These are phyloP conservation scores for Corchorus capsularis DNA, from an alignment of 345 rosid genomes.

Conservation along the genomic window DNA sequence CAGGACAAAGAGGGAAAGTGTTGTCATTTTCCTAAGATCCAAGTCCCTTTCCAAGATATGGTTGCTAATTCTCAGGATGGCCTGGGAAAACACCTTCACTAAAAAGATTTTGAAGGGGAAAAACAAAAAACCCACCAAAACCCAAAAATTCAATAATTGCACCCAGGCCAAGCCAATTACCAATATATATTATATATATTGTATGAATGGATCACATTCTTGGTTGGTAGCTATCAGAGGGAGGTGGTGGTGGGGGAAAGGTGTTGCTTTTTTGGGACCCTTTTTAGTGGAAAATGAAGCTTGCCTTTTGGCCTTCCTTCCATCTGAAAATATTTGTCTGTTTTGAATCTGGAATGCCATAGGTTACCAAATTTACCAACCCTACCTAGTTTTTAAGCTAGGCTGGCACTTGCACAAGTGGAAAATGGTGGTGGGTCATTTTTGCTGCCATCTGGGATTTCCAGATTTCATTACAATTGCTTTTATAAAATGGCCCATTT, in stretches of 20 bases:
- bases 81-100: constrained; percentile 15
- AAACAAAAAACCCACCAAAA: constrained; percentile 5
- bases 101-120: constrained; percentile 26
- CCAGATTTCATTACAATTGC: background rate
- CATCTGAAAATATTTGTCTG: constrained; percentile 32
- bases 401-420: constrained; percentile 32
- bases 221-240: constrained; percentile 31
- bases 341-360: constrained; percentile 20
- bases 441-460: constrained; percentile 22
- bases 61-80: constrained; percentile 38
- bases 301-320: constrained; percentile 35
- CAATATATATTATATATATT: background rate
- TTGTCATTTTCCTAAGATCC: constrained; percentile 38
- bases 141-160: constrained; percentile 40
- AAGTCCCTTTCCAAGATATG: constrained; percentile 45
- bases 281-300: constrained; percentile 38
- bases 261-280: constrained; percentile 8
- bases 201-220: constrained; percentile 39
- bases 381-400: constrained; percentile 29
- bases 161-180: constrained; percentile 1
- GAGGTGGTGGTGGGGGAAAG: constrained; percentile 16
- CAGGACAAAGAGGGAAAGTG: constrained; percentile 17
- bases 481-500: background rate
- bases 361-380: constrained; percentile 35
- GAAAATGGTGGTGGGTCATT: constrained; percentile 29